A percentile compares a stretch with the other conserved stretches of the same genome.
phyloP scores from a whole-genome alignment of 2,329 filamentous ascomycete genomes.

The Colletotrichum costaricense region DNA sequence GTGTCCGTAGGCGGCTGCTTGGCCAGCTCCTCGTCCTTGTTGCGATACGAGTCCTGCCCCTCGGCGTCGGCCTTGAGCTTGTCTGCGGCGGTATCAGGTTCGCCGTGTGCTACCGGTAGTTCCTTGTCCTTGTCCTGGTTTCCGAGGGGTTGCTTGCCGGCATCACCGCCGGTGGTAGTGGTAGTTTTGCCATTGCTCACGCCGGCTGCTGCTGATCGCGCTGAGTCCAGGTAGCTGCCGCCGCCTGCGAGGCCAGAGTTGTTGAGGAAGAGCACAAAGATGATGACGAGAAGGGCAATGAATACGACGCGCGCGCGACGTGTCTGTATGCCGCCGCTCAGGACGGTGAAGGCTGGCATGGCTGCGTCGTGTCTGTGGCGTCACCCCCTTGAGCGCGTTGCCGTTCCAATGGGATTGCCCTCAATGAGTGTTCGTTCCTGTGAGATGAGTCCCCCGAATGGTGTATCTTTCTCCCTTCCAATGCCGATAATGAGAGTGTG shows the following conservation, averaged over 20 bases:
- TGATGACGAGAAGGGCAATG: conserved; percentile 12
- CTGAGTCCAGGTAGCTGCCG: conserved; percentile 1
- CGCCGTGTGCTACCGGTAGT: conserved; percentile 10
- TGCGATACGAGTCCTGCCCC: conserved; percentile 29
- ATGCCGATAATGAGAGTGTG: neutral
- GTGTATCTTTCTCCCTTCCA: neutral
- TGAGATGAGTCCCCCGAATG: neutral
- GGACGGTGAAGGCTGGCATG: conserved; percentile 28
- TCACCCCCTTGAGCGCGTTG: neutral
- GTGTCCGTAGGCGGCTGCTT: neutral
- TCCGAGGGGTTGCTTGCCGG: neutral
- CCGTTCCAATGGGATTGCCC: neutral
- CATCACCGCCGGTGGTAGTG: neutral
- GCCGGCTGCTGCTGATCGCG: neutral
- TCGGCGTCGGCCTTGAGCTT: conserved; percentile 24
- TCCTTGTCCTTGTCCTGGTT: conserved; percentile 16
- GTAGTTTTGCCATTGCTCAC: neutral
- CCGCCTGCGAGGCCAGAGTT: conserved; percentile 8
- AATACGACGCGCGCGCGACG: conserved; percentile 20
- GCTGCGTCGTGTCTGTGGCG: neutral
- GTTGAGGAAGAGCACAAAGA: conserved; percentile 19
- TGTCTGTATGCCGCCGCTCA: conserved; percentile 8
- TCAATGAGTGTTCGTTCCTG: neutral
- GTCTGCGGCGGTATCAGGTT: conserved; percentile 17
- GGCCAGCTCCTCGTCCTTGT: conserved; percentile 27